Evolutionary conservation across 75 land plant species (phyloP).

Genomic region (Cupressus sempervirens): DNA sequence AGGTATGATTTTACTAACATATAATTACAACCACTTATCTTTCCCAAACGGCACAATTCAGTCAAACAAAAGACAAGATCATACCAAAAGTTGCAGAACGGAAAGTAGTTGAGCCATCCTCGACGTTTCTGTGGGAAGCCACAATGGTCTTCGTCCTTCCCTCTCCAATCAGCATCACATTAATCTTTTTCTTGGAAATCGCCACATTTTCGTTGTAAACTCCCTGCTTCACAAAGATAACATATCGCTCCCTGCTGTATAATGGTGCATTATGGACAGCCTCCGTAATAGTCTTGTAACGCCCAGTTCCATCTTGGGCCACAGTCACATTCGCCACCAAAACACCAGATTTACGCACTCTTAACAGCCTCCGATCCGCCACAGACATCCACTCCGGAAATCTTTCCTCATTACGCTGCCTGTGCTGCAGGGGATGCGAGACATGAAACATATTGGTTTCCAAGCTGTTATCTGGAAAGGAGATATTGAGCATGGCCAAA

Average conservation of each 20-base stretch:
- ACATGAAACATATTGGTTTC: background rate
- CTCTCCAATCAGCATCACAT: constrained; percentile 55
- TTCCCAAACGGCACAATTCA: too few relatives aligned
- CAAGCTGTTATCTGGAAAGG: background rate
- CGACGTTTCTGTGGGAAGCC: constrained; percentile 28
- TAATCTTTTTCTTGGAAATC: constrained; percentile 23
- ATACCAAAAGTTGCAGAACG: constrained; percentile 52
- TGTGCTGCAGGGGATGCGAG: too few relatives aligned
- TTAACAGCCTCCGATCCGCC: constrained; percentile 29
- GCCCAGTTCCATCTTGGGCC: constrained; percentile 21
- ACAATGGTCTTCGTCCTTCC: constrained; percentile 42
- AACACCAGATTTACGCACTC: background rate
- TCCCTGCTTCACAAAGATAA: constrained; percentile 15
- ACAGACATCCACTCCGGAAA: constrained; percentile 32
- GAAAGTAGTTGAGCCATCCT: constrained; percentile 21
- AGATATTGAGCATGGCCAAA: background rate
- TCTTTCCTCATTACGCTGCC: background rate
- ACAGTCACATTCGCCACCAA: constrained; percentile 48
- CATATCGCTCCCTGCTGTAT: constrained; percentile 20
- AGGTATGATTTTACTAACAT: too few relatives aligned
- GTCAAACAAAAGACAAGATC: too few relatives aligned
- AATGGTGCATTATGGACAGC: constrained; percentile 27
- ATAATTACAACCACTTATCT: too few relatives aligned
- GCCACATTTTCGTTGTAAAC: constrained; percentile 47
- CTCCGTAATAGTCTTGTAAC: constrained; percentile 12